Base-by-base conservation (phyloP, 2,329 filamentous ascomycete species). In the Talaromyces verruculosus region DNA sequence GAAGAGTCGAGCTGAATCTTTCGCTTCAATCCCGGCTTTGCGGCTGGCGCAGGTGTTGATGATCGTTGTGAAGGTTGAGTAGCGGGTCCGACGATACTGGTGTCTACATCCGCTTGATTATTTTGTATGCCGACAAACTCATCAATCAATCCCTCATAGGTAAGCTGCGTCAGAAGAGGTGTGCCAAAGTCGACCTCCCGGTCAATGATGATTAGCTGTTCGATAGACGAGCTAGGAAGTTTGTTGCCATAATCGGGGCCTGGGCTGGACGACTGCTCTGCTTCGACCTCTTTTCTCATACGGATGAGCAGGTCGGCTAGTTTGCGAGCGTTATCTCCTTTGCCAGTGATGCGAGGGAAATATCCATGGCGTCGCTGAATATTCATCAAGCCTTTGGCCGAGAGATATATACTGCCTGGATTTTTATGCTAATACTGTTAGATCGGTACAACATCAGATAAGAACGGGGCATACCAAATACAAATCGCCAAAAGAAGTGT, bases 161-260 rank as follows among this genome's bases (percentile, higher is more conserved):
- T 99, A 68, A 99, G 82, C 76, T 99, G 95, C 0, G 94, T 98
- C 63, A 99, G 88, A 17, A 99, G 84, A 0, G 91, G 90, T 0
- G 95, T 97, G 17, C 94, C 92, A 73, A 95, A 93, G 77, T 99
- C 95, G 64, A 97, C 90, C 75, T 97, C 93, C 60, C 95, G 91
- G 77, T 99, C 95, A 64, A 99, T 93, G 67, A 99, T 91, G 72
- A 99, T 93, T 67, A 97, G 83, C 74, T 90, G 96, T 77, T 99
- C 95, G 58, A 93, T 91, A 6, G 89, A 89, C 11, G 90, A 90
- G 77, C 95, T 98, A 13, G 95, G 94, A 11, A 91, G 89, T 6
- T 91, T 91, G 53, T 85, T 86, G 8, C 82, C 80, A 1, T 83
- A 83, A 63, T 82, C 79, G 65, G 83, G 82, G 49, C 81, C 83